Conservation (phyloP, 2,329 filamentous ascomycete genomes). For the Aspergillus sclerotialis region DNA sequence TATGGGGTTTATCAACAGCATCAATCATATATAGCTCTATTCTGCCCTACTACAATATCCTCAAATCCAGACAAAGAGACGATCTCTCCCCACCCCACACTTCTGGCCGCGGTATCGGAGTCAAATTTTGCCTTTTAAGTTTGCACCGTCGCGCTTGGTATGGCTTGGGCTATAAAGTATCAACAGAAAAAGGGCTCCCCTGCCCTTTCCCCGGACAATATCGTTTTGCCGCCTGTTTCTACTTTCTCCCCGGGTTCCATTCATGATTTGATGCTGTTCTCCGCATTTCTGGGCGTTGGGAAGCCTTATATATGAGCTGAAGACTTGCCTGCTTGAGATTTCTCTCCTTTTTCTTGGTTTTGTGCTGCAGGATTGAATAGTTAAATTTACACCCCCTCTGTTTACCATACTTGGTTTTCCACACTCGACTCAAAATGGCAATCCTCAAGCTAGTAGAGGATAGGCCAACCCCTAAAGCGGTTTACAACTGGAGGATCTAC, state of each 20-base stretch:
- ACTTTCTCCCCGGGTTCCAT: not conserved
- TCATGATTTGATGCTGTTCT: constrained; percentile 3
- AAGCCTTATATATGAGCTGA: constrained; percentile 15
- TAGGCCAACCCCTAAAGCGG: constrained; percentile 48
- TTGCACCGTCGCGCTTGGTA: too few relatives aligned
- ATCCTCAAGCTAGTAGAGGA: constrained; percentile 37
- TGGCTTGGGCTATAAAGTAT: not conserved
- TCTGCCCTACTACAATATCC: too few relatives aligned
- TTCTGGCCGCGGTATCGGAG: constrained; percentile 6
- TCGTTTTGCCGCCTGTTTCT: constrained; percentile 5
- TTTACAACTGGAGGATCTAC: constrained; percentile 57
- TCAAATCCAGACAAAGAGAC: too few relatives aligned
- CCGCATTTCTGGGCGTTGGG: constrained; percentile 15
- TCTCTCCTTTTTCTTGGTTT: not conserved
- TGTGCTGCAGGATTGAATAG: too few relatives aligned
- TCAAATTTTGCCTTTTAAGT: too few relatives aligned
- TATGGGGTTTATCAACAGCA: too few relatives aligned
- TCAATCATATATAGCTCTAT: too few relatives aligned
- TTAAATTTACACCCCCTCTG: constrained; percentile 5
- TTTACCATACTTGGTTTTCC: constrained; percentile 5
- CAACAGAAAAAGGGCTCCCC: constrained; percentile 1
- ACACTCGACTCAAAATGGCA: constrained; percentile 34
- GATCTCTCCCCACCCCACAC: constrained; percentile 1
- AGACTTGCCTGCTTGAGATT: not conserved
- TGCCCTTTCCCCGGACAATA: not conserved